Evolutionary conservation across 257 asterid species (phyloP), one percentile per base, ranked within the genome.

Genomic region (Solanum stenotomum): DNA sequence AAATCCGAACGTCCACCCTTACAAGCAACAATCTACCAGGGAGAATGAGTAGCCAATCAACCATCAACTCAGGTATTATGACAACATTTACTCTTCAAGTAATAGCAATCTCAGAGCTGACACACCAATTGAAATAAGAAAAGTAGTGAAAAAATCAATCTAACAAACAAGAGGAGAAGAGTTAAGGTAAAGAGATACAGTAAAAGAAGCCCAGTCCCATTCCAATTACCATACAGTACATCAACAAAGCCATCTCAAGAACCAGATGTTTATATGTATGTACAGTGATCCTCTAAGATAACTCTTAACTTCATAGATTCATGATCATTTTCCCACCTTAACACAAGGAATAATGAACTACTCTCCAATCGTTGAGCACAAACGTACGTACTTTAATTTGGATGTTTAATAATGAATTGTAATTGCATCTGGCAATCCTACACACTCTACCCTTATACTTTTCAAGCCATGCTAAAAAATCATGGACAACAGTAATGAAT

Each of bases 401-500:
- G 85, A 81, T 29, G 52, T 44, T 27, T 29, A 29, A 46, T 81
- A 46, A 46, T 27, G 85, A 81, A 81, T 27, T 65, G 85, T 46
- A 81, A 46, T 46, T 27, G 6, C 42, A 81, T 81, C 42, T 44
- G 25, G 85, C 42, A 81, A 23, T 46, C 42, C 27, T 46, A 81
- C 27, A 9, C 85, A 46, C 42, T 81, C 81, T 1, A 85, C 31
- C 87, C 72, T 76, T 44, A 1, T 12, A 63, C 63, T 56, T 63
- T 27, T 87, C 82, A 81, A 81, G 78, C 35, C 35, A 40, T 33
- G 87, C 85, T 87, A 15, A 87, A 87, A 79, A 65, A 65, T 22
- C 86, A 87, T 11, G 81, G 89, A 79, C 79, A 81, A 63, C 34
- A 87, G 85, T 29, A 34, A 52, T 72, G 78, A 75, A 23, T 77